A percentile compares a stretch with the other conserved stretches of the same genome.
Evolutionary conservation across 2,329 filamentous ascomycete species (phyloP).

Genomic region (Falciphora oryzae): DNA sequence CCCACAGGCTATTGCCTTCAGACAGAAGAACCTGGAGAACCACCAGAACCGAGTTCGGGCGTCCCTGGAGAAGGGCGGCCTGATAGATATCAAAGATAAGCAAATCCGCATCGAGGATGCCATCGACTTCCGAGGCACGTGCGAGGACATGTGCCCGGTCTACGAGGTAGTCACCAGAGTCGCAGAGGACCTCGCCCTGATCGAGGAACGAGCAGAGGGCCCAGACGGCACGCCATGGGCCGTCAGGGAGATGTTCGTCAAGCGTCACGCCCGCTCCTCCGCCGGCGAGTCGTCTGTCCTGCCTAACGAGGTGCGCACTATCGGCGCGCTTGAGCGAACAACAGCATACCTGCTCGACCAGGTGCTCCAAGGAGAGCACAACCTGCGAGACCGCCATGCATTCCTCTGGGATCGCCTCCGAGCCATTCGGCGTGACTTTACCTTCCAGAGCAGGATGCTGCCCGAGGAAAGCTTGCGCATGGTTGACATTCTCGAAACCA

Average conservation of each 20-base stretch:
- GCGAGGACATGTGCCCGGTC: conserved; percentile 64
- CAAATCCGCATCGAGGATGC: conserved; percentile 57
- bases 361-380: conserved; percentile 44
- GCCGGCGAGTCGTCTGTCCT: conserved; percentile 62
- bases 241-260: conserved; percentile 53
- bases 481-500: conserved; percentile 60
- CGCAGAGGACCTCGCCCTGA: conserved; percentile 52
- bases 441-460: conserved; percentile 58
- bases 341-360: conserved; percentile 59
- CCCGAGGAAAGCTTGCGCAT: conserved; percentile 51
- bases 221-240: conserved; percentile 39
- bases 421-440: conserved; percentile 62
- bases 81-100: conserved; percentile 61
- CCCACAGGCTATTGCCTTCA: conserved; percentile 46
- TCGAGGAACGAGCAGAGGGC: conserved; percentile 44
- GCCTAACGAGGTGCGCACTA: conserved; percentile 62
- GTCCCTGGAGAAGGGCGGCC: conserved; percentile 51
- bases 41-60: conserved; percentile 53
- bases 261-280: conserved; percentile 61
- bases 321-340: conserved; percentile 50
- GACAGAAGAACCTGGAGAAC: conserved; percentile 45
- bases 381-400: conserved; percentile 41
- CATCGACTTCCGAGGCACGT: conserved; percentile 62
- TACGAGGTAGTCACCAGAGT: conserved; percentile 60
- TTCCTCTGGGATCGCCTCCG: conserved; percentile 65